Evolutionary conservation across 208 protist species (phyloP).

Genomic region (Crithidia sp.): DNA sequence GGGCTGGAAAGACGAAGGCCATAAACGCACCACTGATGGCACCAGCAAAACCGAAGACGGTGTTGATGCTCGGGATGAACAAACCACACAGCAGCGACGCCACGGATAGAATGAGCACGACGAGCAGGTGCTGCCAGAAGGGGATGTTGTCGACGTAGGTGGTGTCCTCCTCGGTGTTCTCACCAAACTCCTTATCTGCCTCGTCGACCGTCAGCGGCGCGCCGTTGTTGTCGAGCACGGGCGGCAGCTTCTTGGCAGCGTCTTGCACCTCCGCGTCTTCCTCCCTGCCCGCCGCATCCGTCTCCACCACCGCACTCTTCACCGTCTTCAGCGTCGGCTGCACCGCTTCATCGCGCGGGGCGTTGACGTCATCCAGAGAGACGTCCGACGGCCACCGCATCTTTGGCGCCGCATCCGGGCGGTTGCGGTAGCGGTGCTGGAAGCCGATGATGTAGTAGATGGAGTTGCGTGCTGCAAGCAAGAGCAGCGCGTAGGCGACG

Average conservation of each 20-base stretch:
- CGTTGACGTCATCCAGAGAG: not conserved
- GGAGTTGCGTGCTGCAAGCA: constrained; percentile 51
- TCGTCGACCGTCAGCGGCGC: not conserved
- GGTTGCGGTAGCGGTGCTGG: constrained; percentile 44
- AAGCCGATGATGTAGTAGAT: constrained; percentile 61
- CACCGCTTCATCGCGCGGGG: not conserved
- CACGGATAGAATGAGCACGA: constrained; percentile 32
- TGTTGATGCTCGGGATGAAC: constrained; percentile 79
- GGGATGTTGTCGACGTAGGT: constrained; percentile 58
- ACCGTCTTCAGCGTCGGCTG: not conserved
- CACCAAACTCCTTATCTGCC: constrained; percentile 8
- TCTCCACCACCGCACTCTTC: not conserved
- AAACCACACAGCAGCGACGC: constrained; percentile 59
- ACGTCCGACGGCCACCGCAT: too few species aligned
- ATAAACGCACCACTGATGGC: constrained; percentile 61
- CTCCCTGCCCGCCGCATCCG: not conserved
- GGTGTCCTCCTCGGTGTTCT: constrained; percentile 20
- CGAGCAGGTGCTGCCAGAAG: constrained; percentile 43
- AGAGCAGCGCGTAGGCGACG: constrained; percentile 56
- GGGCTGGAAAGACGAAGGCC: constrained; percentile 58
- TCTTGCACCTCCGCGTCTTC: not conserved
- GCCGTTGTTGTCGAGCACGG: not conserved
- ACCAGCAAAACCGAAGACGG: constrained; percentile 68
- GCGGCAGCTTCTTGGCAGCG: not conserved
- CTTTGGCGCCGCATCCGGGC: not conserved